Percentiles rank a stretch among this genome's conserved stretches.
phyloP scores from a whole-genome alignment of 169 alveolate genomes.

The Toxoplasma gondii region DNA sequence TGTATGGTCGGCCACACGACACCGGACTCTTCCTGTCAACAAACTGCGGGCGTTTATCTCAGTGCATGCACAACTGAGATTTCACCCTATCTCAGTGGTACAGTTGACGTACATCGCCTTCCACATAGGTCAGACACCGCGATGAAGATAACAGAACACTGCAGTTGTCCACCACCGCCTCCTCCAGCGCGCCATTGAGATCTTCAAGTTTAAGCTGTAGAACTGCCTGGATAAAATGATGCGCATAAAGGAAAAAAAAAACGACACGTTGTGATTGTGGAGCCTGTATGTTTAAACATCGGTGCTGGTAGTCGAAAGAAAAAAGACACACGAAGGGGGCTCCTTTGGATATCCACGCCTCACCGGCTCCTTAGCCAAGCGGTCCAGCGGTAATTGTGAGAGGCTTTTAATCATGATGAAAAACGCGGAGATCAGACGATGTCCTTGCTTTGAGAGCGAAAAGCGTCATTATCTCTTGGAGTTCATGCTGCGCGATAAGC shows the following conservation, averaged over 20 bases:
- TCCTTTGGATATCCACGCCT: background rate
- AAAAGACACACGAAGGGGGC: too few relatives aligned
- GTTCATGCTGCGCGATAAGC: background rate
- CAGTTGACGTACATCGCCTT: background rate
- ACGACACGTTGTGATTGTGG: too few relatives aligned
- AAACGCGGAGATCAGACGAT: background rate
- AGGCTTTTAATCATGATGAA: background rate
- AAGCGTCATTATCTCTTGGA: background rate
- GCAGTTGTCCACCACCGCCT: constrained; percentile 11
- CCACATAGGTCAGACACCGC: background rate
- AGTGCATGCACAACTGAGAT: background rate
- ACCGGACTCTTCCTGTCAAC: background rate
- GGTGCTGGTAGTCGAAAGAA: too few relatives aligned
- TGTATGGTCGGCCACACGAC: too few relatives aligned
- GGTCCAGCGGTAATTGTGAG: background rate
- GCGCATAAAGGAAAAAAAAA: background rate
- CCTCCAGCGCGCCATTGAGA: background rate
- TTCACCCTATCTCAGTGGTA: background rate
- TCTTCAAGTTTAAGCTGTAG: background rate
- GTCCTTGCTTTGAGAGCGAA: background rate
- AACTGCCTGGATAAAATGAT: background rate
- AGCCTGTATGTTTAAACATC: too few relatives aligned
- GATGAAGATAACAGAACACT: background rate
- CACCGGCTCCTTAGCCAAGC: constrained; percentile 10
- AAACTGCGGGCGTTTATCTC: background rate